Evolutionary conservation across 75 land plant species (phyloP), one percentile per base, ranked within the genome.

Genomic region (Pinus taeda): DNA sequence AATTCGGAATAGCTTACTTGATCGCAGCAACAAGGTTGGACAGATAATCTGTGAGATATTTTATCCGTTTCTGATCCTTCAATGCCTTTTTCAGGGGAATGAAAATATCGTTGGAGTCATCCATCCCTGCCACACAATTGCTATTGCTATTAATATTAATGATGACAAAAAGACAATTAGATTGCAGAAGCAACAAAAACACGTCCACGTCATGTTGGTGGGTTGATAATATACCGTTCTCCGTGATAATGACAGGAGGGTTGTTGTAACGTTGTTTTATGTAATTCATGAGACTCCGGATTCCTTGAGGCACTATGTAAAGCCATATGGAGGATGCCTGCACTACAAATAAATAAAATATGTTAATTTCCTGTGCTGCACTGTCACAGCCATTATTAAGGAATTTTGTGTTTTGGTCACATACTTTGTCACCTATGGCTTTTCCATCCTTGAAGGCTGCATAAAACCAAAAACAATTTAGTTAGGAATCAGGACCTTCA

Each of bases 351-450:
- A 33, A 33, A 33, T 33, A 33, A 33, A 33, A 33, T 33, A 79
- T 20, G 79, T 79, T 79, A 81, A 36, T 58, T 72, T 78, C 64
- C 56, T 57, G 78, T n/a, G 57, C 42, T 15, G 15, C 45, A 53
- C 24, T 8, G 3, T 42, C 49, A 26, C 73, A 20, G 26, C 4
- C n/a, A 39, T 12, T 3, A 0, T 37, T 18, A 4, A 11, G 29
- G 15, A 29, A 45, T 7, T 45, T 45, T 45, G 53, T 29, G 29
- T 45, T 36, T 22, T 70, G 18, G 30, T 29, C 72, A 70, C 36
- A 4, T 20, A 91, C 91, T 85, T 75, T 86, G 26, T 88, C 90
- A 71, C 89, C 93, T 45, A 95, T 95, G 20, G 89, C 63, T 59
- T 80, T 80, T 55, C 83, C 81, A 83, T 77, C 72, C 67, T 76